A percentile compares a stretch with the other conserved stretches of the same genome.
These are phyloP conservation scores for Tolypocladium paradoxum DNA, from an alignment of 2,329 filamentous ascomycete species.

Conservation along the genomic window DNA sequence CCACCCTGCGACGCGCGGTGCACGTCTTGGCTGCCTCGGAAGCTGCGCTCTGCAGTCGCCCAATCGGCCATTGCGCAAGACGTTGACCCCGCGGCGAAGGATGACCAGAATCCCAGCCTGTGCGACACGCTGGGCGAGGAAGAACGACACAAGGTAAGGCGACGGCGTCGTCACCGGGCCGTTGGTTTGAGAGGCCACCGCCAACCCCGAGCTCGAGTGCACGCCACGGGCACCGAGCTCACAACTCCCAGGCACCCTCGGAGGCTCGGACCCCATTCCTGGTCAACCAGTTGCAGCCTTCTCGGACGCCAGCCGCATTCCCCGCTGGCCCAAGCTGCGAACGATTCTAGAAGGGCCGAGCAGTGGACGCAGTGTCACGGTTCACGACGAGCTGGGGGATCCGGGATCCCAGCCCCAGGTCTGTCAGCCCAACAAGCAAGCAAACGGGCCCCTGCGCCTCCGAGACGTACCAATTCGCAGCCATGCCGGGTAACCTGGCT, in stretches of 20 bases:
- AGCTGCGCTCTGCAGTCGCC: not conserved
- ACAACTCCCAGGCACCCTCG: too few relatives aligned
- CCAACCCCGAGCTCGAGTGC: not conserved
- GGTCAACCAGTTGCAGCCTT: too few relatives aligned
- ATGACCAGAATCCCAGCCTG: not conserved
- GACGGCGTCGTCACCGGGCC: not conserved
- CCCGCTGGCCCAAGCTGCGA: not conserved
- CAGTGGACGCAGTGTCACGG: too few relatives aligned
- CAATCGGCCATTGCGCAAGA: not conserved
- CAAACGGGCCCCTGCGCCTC: not conserved
- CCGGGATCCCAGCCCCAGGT: too few relatives aligned
- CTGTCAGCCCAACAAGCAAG: not conserved
- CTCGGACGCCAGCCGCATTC: too few relatives aligned
- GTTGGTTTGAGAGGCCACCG: not conserved
- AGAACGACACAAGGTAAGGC: too few relatives aligned
- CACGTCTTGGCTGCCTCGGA: not conserved
- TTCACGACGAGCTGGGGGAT: not conserved
- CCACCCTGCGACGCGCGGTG: not conserved
- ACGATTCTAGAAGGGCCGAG: not conserved
- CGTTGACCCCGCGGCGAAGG: not conserved
- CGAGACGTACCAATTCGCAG: not conserved
- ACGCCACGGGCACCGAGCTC: not conserved
- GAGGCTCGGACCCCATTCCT: too few relatives aligned
- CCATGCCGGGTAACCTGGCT: conserved; percentile 1
- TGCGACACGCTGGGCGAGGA: not conserved